phyloP scores from a whole-genome alignment of 2,329 filamentous ascomycete species.

The Penicillium sp. region DNA sequence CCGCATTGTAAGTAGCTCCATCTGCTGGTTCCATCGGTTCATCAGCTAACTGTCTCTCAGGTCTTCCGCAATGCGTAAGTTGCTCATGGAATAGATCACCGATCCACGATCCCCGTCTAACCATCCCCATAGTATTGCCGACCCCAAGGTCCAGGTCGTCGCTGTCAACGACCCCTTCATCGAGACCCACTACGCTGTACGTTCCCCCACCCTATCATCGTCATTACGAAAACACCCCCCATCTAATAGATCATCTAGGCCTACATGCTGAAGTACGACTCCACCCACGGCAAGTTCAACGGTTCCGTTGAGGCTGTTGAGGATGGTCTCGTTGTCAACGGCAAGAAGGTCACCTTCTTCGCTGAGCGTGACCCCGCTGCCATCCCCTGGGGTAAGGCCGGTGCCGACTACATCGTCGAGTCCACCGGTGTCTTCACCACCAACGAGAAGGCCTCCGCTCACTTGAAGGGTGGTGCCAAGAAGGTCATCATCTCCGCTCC shows the following conservation, averaged over 20 bases:
- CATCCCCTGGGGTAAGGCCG: constrained; percentile 88
- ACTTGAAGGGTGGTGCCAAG: constrained; percentile 97
- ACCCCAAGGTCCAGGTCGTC: constrained; percentile 85
- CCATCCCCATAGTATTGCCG: constrained; percentile 64
- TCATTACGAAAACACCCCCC: not conserved
- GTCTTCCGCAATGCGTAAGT: constrained; percentile 95
- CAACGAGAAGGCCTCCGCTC: constrained; percentile 89
- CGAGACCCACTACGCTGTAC: constrained; percentile 93
- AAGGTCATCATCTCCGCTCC: constrained; percentile 75
- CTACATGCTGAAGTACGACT: constrained; percentile 99
- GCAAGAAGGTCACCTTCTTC: constrained; percentile 95
- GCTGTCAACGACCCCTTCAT: constrained; percentile 99
- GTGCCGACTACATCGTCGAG: constrained; percentile 93
- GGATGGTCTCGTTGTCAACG: constrained; percentile 80
- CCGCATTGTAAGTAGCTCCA: constrained; percentile 65
- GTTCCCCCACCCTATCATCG: constrained; percentile 43
- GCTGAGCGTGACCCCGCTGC: constrained; percentile 81
- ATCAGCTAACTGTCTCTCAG: constrained; percentile 35
- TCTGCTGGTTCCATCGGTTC: constrained; percentile 15
- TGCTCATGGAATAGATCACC: not conserved
- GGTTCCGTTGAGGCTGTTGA: constrained; percentile 72
- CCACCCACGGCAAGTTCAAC: constrained; percentile 95
- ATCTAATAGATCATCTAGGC: constrained; percentile 56
- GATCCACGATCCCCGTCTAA: constrained; percentile 17
- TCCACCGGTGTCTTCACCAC: constrained; percentile 99